Percentiles rank a stretch among this genome's conserved stretches.
phyloP scores from a whole-genome alignment of 176 grass and related monocot genomes.

The Zea mays region Zm-B73-REFERENCE-NAM-5.0 NC_050102.1:3277501-3278000 shows the following conservation, averaged over 20 bases:
- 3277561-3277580: slow-evolving; percentile 32
- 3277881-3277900: slow-evolving; percentile 41
- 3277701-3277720: too few species aligned
- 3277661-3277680: too few species aligned
- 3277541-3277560: slow-evolving; percentile 25
- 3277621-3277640: not conserved
- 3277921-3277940: slow-evolving; percentile 39
- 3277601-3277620: slow-evolving; percentile 18
- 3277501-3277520: slow-evolving; percentile 20
- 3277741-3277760: too few species aligned
- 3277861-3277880: too few species aligned
- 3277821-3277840: slow-evolving; percentile 88
- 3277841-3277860: slow-evolving; percentile 37
- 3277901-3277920: slow-evolving; percentile 35
- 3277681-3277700: too few species aligned
- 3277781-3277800: slow-evolving; percentile 66
- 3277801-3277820: slow-evolving; percentile 59
- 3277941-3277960: slow-evolving; percentile 42
- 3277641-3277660: too few species aligned
- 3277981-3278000: too few species aligned
- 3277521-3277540: too few species aligned
- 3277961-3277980: not conserved
- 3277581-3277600: too few species aligned
- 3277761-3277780: slow-evolving; percentile 17
- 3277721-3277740: too few species aligned